Evolutionary conservation across 257 asterid genomes (phyloP).

Genomic region (Scutellaria baicalensis): DNA sequence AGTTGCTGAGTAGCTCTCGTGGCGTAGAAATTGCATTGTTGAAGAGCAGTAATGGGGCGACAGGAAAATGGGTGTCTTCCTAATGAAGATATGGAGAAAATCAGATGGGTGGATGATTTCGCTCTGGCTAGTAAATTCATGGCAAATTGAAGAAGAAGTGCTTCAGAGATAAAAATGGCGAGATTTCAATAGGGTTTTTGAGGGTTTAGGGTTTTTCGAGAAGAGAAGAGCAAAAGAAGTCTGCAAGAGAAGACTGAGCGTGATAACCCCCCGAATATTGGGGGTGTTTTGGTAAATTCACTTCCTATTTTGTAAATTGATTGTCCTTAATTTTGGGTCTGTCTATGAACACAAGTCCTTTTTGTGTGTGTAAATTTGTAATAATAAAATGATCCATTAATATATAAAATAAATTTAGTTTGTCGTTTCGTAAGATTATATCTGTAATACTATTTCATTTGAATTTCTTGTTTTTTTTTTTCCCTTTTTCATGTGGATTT

Average conservation of each 20-base stretch:
- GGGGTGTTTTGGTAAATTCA: too few species aligned
- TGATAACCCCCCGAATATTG: not conserved
- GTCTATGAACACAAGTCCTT: too few species aligned
- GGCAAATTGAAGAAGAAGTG: slow-evolving; percentile 8
- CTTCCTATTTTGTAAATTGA: too few species aligned
- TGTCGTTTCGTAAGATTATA: too few species aligned
- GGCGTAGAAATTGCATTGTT: slow-evolving; percentile 28
- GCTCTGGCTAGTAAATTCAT: slow-evolving; percentile 57
- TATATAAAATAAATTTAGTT: too few species aligned
- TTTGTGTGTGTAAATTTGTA: too few species aligned
- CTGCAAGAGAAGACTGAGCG: not conserved
- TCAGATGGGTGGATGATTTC: slow-evolving; percentile 16
- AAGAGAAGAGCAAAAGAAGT: not conserved
- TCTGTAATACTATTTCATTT: too few species aligned
- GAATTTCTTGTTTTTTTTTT: too few species aligned
- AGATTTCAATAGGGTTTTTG: slow-evolving; percentile 17
- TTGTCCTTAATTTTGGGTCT: too few species aligned
- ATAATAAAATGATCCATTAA: too few species aligned
- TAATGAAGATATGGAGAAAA: slow-evolving; percentile 19
- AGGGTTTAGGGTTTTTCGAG: slow-evolving; percentile 5
- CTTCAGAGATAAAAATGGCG: not conserved
- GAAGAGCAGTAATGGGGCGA: slow-evolving; percentile 23
- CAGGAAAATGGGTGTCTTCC: slow-evolving; percentile 12
- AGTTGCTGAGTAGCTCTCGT: slow-evolving; percentile 19
- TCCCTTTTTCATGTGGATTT: too few species aligned